These are phyloP conservation scores for Metroxylon sagu DNA, from an alignment of 176 grass and related monocot genomes.

Conservation along the genomic window DNA sequence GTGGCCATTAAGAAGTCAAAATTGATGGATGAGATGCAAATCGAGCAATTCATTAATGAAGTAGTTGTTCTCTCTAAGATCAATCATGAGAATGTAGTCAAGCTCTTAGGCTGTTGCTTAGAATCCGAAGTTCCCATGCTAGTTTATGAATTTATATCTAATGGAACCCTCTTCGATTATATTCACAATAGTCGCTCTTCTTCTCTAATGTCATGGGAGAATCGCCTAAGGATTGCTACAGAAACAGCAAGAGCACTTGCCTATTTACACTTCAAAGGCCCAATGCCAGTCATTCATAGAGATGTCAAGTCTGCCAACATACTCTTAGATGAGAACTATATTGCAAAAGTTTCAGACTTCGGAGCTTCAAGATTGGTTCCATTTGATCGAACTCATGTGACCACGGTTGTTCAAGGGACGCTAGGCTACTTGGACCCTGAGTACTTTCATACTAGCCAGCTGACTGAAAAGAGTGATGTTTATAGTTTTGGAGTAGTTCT, in stretches of 20 bases:
- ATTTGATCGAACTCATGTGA: conserved; percentile 43
- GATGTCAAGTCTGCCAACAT: conserved; percentile 62
- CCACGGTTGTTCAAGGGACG: conserved; percentile 50
- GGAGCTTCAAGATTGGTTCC: conserved; percentile 50
- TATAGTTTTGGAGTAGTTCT: conserved; percentile 65
- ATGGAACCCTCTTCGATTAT: conserved; percentile 40
- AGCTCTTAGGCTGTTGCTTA: conserved; percentile 49
- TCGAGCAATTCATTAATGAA: conserved; percentile 58
- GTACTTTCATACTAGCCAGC: conserved; percentile 44
- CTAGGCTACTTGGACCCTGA: conserved; percentile 60
- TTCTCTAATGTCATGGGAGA: conserved; percentile 31
- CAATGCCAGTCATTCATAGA: conserved; percentile 40
- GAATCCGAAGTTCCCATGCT: conserved; percentile 47
- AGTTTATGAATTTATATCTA: conserved; percentile 59
- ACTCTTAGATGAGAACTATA: conserved; percentile 36
- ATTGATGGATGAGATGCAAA: conserved; percentile 35
- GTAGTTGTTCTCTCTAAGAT: conserved; percentile 46
- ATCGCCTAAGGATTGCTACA: conserved; percentile 37
- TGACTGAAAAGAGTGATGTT: conserved; percentile 61
- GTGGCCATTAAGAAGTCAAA: conserved; percentile 51
- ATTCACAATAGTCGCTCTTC: conserved; percentile 22
- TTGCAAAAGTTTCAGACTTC: conserved; percentile 55
- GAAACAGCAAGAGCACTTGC: conserved; percentile 49
- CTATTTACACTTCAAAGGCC: conserved; percentile 33
- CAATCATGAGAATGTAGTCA: conserved; percentile 43